Conservation (phyloP, 495 filamentous ascomycete genomes). For the Neurospora discreta region DNA sequence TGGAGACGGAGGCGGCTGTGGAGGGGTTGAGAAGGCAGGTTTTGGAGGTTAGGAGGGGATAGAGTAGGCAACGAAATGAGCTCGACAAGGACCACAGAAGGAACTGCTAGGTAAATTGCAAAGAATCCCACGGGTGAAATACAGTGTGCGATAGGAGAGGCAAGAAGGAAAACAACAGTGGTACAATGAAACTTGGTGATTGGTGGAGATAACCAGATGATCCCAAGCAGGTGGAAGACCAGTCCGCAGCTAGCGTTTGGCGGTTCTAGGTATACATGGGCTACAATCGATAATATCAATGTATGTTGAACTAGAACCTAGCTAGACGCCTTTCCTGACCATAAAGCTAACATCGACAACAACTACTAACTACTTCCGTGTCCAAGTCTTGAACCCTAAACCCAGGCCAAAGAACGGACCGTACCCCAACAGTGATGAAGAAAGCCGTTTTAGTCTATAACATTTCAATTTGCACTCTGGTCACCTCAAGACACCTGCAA, state of each 20-base stretch:
- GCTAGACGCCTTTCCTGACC: neutral
- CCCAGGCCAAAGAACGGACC: neutral
- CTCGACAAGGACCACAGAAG: neutral
- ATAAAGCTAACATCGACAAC: neutral
- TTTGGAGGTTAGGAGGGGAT: constrained; percentile 22
- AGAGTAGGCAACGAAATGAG: neutral
- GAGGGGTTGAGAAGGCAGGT: constrained; percentile 49
- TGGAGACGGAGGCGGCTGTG: constrained; percentile 67
- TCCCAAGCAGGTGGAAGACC: neutral
- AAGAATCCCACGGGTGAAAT: neutral
- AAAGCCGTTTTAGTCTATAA: neutral
- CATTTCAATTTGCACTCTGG: neutral
- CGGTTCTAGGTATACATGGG: neutral
- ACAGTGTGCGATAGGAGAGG: neutral
- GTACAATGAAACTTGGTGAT: neutral
- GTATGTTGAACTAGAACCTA: neutral
- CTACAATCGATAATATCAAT: neutral
- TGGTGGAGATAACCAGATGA: neutral
- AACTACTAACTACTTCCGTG: neutral
- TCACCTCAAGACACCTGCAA: constrained; percentile 22
- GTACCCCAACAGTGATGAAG: neutral
- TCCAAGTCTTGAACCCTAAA: constrained; percentile 1
- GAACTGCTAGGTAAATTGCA: neutral
- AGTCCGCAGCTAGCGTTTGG: neutral
- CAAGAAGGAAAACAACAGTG: neutral